Evolutionary conservation across 495 filamentous ascomycete genomes (phyloP), one percentile per base, ranked within the genome.

Genomic region (Penicillium longicatenatum): DNA sequence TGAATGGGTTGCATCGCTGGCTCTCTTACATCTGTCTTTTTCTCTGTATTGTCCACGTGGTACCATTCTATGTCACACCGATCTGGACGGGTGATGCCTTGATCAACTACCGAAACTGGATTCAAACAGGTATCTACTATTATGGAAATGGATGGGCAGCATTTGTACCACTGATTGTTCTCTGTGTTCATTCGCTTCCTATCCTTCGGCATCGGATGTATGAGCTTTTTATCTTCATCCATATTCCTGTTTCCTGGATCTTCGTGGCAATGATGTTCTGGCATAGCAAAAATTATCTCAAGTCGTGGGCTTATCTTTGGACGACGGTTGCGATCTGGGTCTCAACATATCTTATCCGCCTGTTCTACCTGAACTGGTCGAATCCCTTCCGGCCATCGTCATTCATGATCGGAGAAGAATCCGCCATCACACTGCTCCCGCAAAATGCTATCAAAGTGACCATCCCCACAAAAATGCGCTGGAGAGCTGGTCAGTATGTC

Each of bases 1-100:
- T 98, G 51, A 97, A 96, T 63, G 91, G 95, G 30, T 80, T 98
- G 54, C 93, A 98, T 75, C 86, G 93, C 59, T 98, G 94, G 94
- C 82, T 86, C 22, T 89, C 86, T n/a, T 96, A 94, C 64, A 75
- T 97, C 14, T 93, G 88, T 70, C 79, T 96, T 3, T 90, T 96
- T 64, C 78, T 97, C 35, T 84, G 86, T 54, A 69, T 97, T 39
- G 76, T 96, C 21, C 93, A 98, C 68, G 90, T 86, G 33, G 74
- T 94, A 35, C 93, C 93, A 0, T 98, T 94, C 72, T 96, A 97
- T 61, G 72, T 97, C 55, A 90, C 90, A 47, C 91, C 92, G 16
- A 83, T 94, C 14, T 92, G 88, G 85, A 88, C 94, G 60, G 79
- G 90, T 42, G 87, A 83, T 5, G 90, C 87, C 24, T 75, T 89